Conservation (phyloP, 2,329 filamentous ascomycete genomes). For the Stagonosporopsis chrysanthemi region DNA sequence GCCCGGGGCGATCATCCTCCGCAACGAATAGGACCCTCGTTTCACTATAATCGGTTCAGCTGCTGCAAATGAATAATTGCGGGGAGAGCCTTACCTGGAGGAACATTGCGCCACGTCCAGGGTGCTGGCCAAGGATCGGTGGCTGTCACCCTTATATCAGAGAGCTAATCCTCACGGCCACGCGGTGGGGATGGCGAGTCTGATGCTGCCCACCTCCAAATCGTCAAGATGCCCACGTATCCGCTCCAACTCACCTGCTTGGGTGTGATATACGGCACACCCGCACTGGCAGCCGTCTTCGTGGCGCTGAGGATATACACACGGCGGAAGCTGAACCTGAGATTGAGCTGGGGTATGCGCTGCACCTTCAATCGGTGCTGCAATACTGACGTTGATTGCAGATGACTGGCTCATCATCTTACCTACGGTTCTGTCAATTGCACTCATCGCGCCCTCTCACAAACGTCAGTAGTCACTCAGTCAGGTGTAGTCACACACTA, state of each 20-base stretch:
- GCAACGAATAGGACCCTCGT: slow-evolving; percentile 14
- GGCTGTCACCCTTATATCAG: slow-evolving; percentile 17
- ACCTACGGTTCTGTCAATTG: slow-evolving; percentile 46
- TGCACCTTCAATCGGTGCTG: neutral
- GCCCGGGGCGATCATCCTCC: slow-evolving; percentile 4
- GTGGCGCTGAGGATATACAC: slow-evolving; percentile 49
- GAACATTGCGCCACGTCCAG: slow-evolving; percentile 13
- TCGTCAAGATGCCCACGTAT: slow-evolving; percentile 48
- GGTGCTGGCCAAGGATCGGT: slow-evolving; percentile 6
- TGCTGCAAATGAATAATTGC: slow-evolving; percentile 17
- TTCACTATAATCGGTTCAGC: slow-evolving; percentile 17
- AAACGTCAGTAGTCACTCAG: slow-evolving; percentile 37
- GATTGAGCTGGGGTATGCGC: slow-evolving; percentile 47
- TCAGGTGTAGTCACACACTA: neutral
- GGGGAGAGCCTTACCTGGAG: slow-evolving; percentile 12
- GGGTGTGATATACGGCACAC: slow-evolving; percentile 47
- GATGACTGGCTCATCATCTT: slow-evolving; percentile 52
- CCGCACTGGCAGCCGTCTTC: slow-evolving; percentile 43
- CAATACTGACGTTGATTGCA: slow-evolving; percentile 15
- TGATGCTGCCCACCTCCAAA: slow-evolving; percentile 21
- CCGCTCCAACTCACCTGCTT: slow-evolving; percentile 49
- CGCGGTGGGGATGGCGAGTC: slow-evolving; percentile 17
- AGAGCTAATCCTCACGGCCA: slow-evolving; percentile 11
- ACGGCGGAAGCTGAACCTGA: slow-evolving; percentile 46
- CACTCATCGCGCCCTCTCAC: slow-evolving; percentile 47